Evolutionary conservation across 140 eudicot genomes (phyloP).

Genomic region (Cichorium intybus): DNA sequence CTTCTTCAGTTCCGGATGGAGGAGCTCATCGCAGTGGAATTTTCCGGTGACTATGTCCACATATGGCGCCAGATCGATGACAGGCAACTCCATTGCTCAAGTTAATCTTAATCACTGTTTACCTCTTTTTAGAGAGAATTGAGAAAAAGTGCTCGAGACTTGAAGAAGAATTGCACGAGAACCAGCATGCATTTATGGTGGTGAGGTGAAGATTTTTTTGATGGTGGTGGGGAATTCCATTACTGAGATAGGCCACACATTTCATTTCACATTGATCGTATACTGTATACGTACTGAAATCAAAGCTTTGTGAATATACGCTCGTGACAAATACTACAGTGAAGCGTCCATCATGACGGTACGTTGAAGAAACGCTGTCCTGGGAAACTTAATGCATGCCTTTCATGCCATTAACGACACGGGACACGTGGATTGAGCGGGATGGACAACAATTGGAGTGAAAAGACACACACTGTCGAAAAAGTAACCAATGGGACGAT

Average conservation of each 20-base stretch:
- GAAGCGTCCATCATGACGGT: neutral
- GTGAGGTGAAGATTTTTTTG: slow-evolving; percentile 3
- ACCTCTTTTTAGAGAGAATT: neutral
- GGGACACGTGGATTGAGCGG: slow-evolving; percentile 11
- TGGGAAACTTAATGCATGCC: slow-evolving; percentile 1
- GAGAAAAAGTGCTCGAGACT: neutral
- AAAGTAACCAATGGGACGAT: slow-evolving; percentile 11
- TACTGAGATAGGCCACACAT: slow-evolving; percentile 25
- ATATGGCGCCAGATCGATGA: slow-evolving; percentile 60
- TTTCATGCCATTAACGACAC: slow-evolving; percentile 4
- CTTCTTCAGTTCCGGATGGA: slow-evolving; percentile 33
- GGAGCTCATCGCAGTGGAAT: slow-evolving; percentile 29
- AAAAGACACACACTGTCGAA: neutral
- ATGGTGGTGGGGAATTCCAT: slow-evolving; percentile 15
- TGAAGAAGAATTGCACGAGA: neutral
- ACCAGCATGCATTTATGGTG: slow-evolving; percentile 23
- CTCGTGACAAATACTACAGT: neutral
- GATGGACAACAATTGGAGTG: slow-evolving; percentile 19
- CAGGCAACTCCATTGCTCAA: slow-evolving; percentile 50
- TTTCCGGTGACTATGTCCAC: slow-evolving; percentile 30
- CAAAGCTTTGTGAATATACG: neutral
- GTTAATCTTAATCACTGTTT: neutral
- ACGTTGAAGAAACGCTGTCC: neutral
- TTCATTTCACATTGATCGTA: slow-evolving; percentile 7
- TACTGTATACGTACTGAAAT: neutral